Evolutionary conservation across 768 basidiomycete genomes (phyloP).

Genomic region (Russula emetica): DNA sequence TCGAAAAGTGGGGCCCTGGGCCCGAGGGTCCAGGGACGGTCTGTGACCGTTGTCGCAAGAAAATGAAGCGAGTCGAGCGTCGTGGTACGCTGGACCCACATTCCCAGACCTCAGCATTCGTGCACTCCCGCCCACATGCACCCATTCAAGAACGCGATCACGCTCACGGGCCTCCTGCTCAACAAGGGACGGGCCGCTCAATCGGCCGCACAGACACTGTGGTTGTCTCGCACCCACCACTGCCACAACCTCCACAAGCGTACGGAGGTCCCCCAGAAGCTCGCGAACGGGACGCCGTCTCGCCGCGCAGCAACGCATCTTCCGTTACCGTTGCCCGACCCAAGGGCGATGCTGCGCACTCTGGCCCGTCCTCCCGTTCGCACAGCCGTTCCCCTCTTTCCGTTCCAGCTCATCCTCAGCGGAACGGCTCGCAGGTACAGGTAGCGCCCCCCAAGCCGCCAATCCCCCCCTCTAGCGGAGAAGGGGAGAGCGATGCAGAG

Average conservation of each 20-base stretch:
- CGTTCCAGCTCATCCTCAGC: constrained; percentile 11
- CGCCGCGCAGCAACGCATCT: constrained; percentile 41
- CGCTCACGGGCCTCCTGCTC: constrained; percentile 3
- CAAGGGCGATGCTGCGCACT: constrained; percentile 32
- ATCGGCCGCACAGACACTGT: constrained; percentile 25
- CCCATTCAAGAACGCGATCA: constrained; percentile 17
- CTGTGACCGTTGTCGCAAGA: constrained; percentile 76
- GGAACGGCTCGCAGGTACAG: constrained; percentile 23
- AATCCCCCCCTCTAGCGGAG: constrained; percentile 32
- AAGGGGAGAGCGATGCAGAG: constrained; percentile 37
- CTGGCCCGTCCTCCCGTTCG: constrained; percentile 24
- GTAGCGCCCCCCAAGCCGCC: constrained; percentile 9
- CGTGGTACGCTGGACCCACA: constrained; percentile 54
- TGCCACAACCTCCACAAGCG: constrained; percentile 11
- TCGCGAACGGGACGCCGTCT: constrained; percentile 23
- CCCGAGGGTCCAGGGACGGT: constrained; percentile 77
- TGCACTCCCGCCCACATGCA: constrained; percentile 15
- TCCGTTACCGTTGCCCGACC: constrained; percentile 14
- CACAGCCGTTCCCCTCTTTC: constrained; percentile 20
- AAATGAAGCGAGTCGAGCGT: constrained; percentile 76
- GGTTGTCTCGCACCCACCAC: constrained; percentile 12
- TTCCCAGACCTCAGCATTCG: constrained; percentile 27
- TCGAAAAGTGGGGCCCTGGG: constrained; percentile 81
- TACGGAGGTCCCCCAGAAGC: constrained; percentile 11
- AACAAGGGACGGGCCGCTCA: constrained; percentile 20